Percentiles rank a stretch among this genome's conserved stretches.
Evolutionary conservation across 352 stramenopile genomes (phyloP).

Genomic region (Pythium vanterpoolii): DNA sequence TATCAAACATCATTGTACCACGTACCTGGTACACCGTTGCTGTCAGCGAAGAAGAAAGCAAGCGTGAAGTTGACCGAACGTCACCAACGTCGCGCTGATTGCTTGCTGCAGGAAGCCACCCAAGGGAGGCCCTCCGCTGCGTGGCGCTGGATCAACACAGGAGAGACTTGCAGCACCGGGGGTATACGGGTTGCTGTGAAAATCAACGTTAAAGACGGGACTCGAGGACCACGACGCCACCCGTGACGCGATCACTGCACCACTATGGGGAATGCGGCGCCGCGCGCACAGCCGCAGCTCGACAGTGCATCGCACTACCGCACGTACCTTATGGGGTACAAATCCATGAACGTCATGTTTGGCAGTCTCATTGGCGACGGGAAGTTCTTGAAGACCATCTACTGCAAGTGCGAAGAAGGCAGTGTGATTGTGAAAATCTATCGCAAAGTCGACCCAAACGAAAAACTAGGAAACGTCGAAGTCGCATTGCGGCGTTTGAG

Average conservation of each 20-base stretch:
- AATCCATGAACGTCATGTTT: conserved; percentile 87
- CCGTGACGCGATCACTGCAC: not conserved
- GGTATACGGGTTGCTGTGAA: no score
- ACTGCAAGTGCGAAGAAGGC: conserved; percentile 84
- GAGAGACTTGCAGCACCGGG: no score
- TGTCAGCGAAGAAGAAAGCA: not conserved
- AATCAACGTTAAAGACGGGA: no score
- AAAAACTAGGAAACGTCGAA: conserved; percentile 59
- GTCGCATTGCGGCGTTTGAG: conserved; percentile 50
- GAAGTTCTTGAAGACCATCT: conserved; percentile 90
- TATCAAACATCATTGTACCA: not conserved
- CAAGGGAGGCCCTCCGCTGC: no score
- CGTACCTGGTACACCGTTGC: not conserved
- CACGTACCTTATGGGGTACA: conserved; percentile 88
- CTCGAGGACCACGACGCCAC: no score
- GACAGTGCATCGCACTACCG: conserved; percentile 86
- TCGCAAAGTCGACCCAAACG: conserved; percentile 75
- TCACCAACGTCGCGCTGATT: no score
- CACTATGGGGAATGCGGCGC: conserved; percentile 80
- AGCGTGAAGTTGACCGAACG: no score
- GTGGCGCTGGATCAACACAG: no score
- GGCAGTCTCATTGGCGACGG: conserved; percentile 80
- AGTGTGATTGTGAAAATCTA: conserved; percentile 88
- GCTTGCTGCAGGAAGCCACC: no score
- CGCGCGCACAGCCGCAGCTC: conserved; percentile 69